Conservation (phyloP, 768 basidiomycete species). For the Tulasnella sp. region DNA sequence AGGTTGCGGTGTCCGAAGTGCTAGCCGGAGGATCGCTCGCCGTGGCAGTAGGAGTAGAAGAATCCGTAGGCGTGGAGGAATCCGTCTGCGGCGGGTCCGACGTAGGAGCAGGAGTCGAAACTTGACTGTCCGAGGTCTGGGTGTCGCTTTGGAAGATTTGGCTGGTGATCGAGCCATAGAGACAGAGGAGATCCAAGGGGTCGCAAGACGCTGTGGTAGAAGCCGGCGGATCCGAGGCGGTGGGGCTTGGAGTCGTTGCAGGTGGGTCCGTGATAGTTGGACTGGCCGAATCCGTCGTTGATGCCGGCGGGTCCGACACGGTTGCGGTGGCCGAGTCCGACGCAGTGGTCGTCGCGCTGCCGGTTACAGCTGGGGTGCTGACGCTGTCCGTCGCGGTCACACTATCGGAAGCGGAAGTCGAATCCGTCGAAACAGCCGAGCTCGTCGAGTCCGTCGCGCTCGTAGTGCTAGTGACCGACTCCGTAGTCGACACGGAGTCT, state of each 20-base stretch:
- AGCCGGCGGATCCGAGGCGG: too few species aligned
- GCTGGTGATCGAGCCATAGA: too few species aligned
- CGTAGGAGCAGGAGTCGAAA: too few species aligned
- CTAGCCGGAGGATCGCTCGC: background rate
- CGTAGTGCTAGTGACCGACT: slow-evolving; percentile 32
- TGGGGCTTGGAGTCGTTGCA: too few species aligned
- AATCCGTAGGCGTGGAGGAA: background rate
- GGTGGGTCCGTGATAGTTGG: background rate
- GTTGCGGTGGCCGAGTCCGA: background rate
- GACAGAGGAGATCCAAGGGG: too few species aligned
- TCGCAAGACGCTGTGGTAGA: too few species aligned
- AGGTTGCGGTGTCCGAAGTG: too few species aligned
- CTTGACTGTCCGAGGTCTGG: too few species aligned
- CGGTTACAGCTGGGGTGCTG: slow-evolving; percentile 30
- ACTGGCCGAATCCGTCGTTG: background rate
- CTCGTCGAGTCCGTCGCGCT: slow-evolving; percentile 30
- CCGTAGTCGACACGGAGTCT: slow-evolving; percentile 6
- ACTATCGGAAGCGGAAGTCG: background rate
- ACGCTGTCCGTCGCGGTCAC: slow-evolving; percentile 13
- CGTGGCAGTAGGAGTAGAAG: slow-evolving; percentile 8
- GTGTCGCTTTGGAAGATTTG: too few species aligned
- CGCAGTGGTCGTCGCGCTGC: background rate
- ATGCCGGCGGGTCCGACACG: background rate
- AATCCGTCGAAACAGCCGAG: background rate
- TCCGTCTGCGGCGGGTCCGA: too few species aligned